A percentile compares a stretch with the other conserved stretches of the same genome.
These are phyloP conservation scores for Peribolospora kevripleyi DNA, from an alignment of 768 basidiomycete species.

Conservation along the genomic window DNA sequence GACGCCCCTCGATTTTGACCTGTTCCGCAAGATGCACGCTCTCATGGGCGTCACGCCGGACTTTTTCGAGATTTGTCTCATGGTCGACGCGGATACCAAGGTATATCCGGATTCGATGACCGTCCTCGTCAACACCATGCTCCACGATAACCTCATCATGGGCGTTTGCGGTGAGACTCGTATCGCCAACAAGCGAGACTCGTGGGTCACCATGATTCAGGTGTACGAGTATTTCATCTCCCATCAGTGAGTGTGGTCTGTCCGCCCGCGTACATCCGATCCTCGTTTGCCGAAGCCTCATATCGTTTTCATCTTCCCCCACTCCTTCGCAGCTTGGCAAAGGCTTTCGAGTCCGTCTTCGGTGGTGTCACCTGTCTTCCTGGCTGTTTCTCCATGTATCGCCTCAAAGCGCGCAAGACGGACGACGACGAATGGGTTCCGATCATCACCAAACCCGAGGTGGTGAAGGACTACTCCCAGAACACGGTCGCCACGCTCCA, in stretches of 20 bases:
- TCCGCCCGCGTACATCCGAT: background rate
- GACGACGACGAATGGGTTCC: constrained; percentile 93
- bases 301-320: background rate
- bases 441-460: constrained; percentile 85
- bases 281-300: constrained; percentile 13
- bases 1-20: constrained; percentile 87
- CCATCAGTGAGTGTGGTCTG: background rate
- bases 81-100: constrained; percentile 98
- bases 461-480: constrained; percentile 91
- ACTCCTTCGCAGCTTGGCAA: constrained; percentile 32
- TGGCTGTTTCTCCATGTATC: constrained; percentile 99
- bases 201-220: constrained; percentile 96
- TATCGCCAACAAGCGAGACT: constrained; percentile 91
- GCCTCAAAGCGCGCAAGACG: constrained; percentile 71
- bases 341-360: constrained; percentile 96
- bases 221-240: constrained; percentile 39
- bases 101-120: constrained; percentile 74
- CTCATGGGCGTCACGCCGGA: constrained; percentile 99
- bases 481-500: constrained; percentile 78
- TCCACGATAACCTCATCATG: constrained; percentile 97
- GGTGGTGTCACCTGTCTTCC: constrained; percentile 98
- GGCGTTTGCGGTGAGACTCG: constrained; percentile 96
- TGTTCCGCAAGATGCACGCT: constrained; percentile 85
- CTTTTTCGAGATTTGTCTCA: constrained; percentile 87
- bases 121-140: constrained; percentile 91